Percentiles rank a stretch among this genome's conserved stretches.
Conservation (phyloP, 331 rosid genomes). For the Malus hybrid region DNA sequence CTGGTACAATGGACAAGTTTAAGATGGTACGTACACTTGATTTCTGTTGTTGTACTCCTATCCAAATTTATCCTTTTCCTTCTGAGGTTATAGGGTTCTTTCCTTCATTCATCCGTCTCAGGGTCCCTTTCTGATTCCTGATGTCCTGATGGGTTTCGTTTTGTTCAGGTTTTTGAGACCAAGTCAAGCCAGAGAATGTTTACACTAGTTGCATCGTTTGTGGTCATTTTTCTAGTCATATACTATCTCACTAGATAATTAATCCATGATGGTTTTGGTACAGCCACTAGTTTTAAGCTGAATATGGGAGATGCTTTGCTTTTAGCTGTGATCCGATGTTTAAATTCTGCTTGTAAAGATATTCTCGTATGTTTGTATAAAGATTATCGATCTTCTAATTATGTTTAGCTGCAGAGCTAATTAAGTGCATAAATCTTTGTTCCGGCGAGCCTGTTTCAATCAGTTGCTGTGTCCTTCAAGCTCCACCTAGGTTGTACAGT, state of each 20-base stretch:
- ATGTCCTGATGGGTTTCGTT: constrained; percentile 8
- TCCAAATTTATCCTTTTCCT: too few species aligned
- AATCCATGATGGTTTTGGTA: constrained; percentile 18
- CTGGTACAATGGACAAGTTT: constrained; percentile 94
- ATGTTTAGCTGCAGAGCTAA: background rate
- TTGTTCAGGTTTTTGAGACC: constrained; percentile 71
- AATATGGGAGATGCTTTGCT: constrained; percentile 15
- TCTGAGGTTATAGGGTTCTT: background rate
- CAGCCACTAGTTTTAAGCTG: constrained; percentile 19
- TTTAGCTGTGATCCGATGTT: constrained; percentile 29
- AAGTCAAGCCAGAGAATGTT: constrained; percentile 87
- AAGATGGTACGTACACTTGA: constrained; percentile 55
- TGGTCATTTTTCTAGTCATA: constrained; percentile 62
- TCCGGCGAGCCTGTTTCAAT: too few species aligned
- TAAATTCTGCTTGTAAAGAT: constrained; percentile 29
- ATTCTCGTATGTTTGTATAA: constrained; percentile 31
- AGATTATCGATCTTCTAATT: constrained; percentile 1
- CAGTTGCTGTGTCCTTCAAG: too few species aligned
- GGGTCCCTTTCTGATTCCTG: background rate
- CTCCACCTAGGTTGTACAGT: too few species aligned
- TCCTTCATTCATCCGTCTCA: background rate
- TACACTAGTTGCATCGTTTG: constrained; percentile 72
- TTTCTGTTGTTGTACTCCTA: background rate
- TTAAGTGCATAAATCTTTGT: too few species aligned
- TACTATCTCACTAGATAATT: constrained; percentile 73